Percentiles rank a stretch among this genome's conserved stretches.
Evolutionary conservation across 371 early-diverging fungal species (phyloP).

Genomic region (Circinella minor): DNA sequence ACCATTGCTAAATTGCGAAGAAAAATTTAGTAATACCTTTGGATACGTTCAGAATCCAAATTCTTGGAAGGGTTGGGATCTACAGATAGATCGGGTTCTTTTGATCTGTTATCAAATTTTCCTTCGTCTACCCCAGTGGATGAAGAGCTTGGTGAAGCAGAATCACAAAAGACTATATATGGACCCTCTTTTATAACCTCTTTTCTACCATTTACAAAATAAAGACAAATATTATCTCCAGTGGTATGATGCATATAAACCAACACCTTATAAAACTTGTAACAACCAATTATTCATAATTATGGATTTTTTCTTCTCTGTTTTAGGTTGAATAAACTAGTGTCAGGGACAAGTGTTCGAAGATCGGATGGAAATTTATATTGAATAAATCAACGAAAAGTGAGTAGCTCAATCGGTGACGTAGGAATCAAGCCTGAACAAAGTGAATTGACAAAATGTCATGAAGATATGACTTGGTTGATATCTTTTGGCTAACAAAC

Average conservation of each 20-base stretch:
- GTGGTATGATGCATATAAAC: background rate
- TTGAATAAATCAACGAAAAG: constrained; percentile 23
- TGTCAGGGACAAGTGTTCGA: background rate
- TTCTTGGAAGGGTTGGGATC: too few relatives aligned
- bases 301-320: background rate
- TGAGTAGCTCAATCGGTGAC: constrained; percentile 20
- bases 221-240: constrained; percentile 6
- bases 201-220: constrained; percentile 8
- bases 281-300: background rate
- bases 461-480: constrained; percentile 28
- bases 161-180: constrained; percentile 9
- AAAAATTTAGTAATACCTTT: too few relatives aligned
- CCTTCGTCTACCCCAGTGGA: constrained; percentile 1
- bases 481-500: constrained; percentile 23
- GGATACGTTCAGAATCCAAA: too few relatives aligned
- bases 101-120: too few relatives aligned
- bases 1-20: too few relatives aligned
- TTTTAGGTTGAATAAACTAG: constrained; percentile 10
- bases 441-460: constrained; percentile 20
- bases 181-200: constrained; percentile 8
- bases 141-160: constrained; percentile 12
- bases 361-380: constrained; percentile 18
- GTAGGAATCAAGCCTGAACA: constrained; percentile 27
- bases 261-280: background rate
- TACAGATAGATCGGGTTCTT: too few relatives aligned